phyloP scores from a whole-genome alignment of 2,329 filamentous ascomycete species.

The Colletotrichum nymphaeae region DNA sequence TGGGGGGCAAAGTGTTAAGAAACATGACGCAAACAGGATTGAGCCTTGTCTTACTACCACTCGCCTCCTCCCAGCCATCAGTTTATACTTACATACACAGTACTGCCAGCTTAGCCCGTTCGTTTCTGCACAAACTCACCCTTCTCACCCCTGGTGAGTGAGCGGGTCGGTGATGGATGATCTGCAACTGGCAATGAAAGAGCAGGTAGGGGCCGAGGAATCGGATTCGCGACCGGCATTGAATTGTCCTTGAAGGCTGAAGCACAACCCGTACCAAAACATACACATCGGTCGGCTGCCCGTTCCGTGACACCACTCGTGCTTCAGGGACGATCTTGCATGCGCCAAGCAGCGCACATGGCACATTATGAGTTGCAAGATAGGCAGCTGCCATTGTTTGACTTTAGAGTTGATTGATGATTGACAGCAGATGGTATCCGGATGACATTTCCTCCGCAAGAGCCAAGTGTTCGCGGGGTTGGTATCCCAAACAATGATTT shows the following conservation, averaged over 20 bases:
- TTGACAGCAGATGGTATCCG: slow-evolving; percentile 18
- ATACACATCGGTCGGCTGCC: slow-evolving; percentile 24
- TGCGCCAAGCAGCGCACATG: slow-evolving; percentile 36
- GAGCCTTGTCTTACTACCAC: not conserved
- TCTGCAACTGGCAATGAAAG: slow-evolving; percentile 16
- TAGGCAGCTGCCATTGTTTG: not conserved
- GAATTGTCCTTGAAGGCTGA: slow-evolving; percentile 19
- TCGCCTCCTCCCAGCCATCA: not conserved
- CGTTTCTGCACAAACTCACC: not conserved
- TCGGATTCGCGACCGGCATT: slow-evolving; percentile 25
- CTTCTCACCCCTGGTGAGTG: not conserved
- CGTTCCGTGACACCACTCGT: slow-evolving; percentile 35
- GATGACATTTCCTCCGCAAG: slow-evolving; percentile 32
- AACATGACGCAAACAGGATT: slow-evolving; percentile 5
- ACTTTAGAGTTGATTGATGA: slow-evolving; percentile 14
- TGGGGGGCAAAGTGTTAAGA: not conserved
- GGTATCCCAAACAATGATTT: not conserved
- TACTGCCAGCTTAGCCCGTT: not conserved
- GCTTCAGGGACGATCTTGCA: slow-evolving; percentile 36
- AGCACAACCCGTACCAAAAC: slow-evolving; percentile 21
- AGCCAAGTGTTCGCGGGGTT: slow-evolving; percentile 34
- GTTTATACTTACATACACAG: not conserved
- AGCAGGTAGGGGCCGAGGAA: not conserved
- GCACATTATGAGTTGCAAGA: slow-evolving; percentile 29
- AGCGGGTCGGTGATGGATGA: slow-evolving; percentile 15